Evolutionary conservation across 257 asterid genomes (phyloP).

Genomic region (Capsicum pubescens): DNA sequence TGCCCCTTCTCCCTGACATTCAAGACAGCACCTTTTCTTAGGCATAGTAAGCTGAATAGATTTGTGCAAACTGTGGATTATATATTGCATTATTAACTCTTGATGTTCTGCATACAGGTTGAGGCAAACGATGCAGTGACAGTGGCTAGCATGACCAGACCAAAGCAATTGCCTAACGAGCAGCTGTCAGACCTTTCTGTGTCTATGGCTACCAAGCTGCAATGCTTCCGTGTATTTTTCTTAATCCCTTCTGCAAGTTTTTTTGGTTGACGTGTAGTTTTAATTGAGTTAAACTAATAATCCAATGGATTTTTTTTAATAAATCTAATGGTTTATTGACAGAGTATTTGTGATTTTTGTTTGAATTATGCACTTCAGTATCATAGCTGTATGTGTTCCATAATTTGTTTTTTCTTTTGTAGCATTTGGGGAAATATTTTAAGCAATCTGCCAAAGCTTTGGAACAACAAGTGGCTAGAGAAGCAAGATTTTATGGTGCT

Average conservation of each 20-base stretch:
- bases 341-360: background rate
- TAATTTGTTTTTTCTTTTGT: conserved; percentile 37
- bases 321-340: background rate
- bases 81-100: conserved; percentile 18
- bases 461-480: conserved; percentile 85
- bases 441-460: conserved; percentile 93
- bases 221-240: conserved; percentile 79
- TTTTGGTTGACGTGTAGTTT: conserved; percentile 9
- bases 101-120: conserved; percentile 57
- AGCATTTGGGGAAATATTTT: conserved; percentile 95
- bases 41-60: conserved; percentile 19
- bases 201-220: conserved; percentile 91
- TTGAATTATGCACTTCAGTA: background rate
- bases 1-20: background rate
- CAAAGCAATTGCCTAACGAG: conserved; percentile 87
- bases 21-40: conserved; percentile 8
- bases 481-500: conserved; percentile 98
- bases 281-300: conserved; percentile 13
- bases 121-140: conserved; percentile 96
- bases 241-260: conserved; percentile 21
- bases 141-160: conserved; percentile 96
- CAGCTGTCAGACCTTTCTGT: conserved; percentile 91
- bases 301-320: background rate
- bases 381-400: background rate
- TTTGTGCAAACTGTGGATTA: background rate